These are phyloP conservation scores for Trichosanthes truncata DNA, from an alignment of 306 rosid genomes.

Conservation along the genomic window DNA sequence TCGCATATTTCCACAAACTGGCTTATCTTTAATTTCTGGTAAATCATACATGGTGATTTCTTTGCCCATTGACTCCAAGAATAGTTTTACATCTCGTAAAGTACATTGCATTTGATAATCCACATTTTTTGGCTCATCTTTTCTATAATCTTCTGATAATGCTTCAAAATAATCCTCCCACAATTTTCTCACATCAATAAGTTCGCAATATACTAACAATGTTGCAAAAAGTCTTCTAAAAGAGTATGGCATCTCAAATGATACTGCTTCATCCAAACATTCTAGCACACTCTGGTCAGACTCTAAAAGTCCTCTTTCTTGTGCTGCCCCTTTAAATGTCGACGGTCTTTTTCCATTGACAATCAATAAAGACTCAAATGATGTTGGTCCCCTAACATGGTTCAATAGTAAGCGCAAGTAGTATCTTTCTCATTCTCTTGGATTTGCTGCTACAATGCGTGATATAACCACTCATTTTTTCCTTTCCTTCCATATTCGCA, in stretches of 20 bases:
- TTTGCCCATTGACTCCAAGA: too few relatives aligned
- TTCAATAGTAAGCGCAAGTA: not conserved
- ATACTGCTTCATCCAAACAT: not conserved
- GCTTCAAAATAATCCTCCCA: too few relatives aligned
- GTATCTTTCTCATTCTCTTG: too few relatives aligned
- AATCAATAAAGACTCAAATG: not conserved
- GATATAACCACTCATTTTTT: not conserved
- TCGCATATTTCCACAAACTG: too few relatives aligned
- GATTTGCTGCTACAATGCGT: not conserved
- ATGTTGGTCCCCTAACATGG: not conserved
- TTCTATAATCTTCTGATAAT: too few relatives aligned
- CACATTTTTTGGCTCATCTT: too few relatives aligned
- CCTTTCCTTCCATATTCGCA: not conserved
- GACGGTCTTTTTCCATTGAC: not conserved
- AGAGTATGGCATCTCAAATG: not conserved
- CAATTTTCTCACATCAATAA: too few relatives aligned
- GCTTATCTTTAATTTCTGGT: too few relatives aligned
- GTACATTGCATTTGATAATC: too few relatives aligned
- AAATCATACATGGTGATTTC: too few relatives aligned
- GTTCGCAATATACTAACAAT: too few relatives aligned
- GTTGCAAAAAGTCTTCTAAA: not conserved
- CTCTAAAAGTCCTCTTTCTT: not conserved
- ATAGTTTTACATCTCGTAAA: too few relatives aligned
- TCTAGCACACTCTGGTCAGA: not conserved
- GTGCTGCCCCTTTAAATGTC: not conserved